These are phyloP conservation scores for Cerioporus squamosus DNA, from an alignment of 1,284 basidiomycete genomes.

Conservation along the genomic window DNA sequence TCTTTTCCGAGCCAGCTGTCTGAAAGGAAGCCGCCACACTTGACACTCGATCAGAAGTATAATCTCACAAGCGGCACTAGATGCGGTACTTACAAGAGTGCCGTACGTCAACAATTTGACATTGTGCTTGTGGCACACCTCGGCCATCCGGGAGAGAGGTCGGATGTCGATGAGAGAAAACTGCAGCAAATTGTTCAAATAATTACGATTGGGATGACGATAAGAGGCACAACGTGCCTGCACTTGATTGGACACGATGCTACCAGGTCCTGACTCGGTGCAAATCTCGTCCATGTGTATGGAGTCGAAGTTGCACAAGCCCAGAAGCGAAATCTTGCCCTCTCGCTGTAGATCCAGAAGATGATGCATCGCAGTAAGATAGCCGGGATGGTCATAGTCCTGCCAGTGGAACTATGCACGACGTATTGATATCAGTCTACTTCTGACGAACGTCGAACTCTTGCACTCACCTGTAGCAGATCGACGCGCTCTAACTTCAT, in stretches of 20 bases:
- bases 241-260: constrained; percentile 81
- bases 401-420: constrained; percentile 78
- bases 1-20: constrained; percentile 73
- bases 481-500: constrained; percentile 59
- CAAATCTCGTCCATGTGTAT: constrained; percentile 79
- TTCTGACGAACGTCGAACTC: background rate
- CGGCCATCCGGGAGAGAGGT: constrained; percentile 75
- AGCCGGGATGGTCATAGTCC: constrained; percentile 73
- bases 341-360: constrained; percentile 64
- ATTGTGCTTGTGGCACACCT: constrained; percentile 72
- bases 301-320: constrained; percentile 82
- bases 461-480: constrained; percentile 61
- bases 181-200: constrained; percentile 40
- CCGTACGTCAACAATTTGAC: constrained; percentile 83
- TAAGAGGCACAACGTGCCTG: constrained; percentile 54
- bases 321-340: constrained; percentile 67
- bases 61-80: too few relatives aligned
- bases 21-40: constrained; percentile 84
- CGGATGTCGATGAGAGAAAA: constrained; percentile 82
- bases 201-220: background rate
- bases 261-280: constrained; percentile 64
- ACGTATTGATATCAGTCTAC: background rate
- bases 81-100: constrained; percentile 57
- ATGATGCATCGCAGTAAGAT: constrained; percentile 64
- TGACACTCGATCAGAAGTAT: constrained; percentile 12